Conservation (phyloP, 2,329 filamentous ascomycete species). For the Cadophora sp. region DNA sequence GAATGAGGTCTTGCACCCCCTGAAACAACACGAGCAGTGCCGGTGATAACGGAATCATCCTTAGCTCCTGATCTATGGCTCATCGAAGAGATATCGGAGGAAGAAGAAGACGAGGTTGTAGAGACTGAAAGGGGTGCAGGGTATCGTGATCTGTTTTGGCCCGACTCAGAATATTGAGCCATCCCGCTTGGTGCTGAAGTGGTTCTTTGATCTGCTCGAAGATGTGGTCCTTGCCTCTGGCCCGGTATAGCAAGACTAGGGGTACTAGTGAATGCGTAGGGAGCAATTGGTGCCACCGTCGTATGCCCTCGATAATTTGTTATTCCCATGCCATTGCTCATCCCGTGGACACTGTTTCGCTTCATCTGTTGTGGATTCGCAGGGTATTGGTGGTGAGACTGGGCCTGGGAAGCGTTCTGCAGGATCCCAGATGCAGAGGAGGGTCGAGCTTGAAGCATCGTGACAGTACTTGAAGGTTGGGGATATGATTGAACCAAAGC, state of each 20-base stretch:
- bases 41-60: constrained; percentile 58
- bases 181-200: constrained; percentile 55
- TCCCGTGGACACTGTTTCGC: constrained; percentile 58
- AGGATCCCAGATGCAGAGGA: constrained; percentile 65
- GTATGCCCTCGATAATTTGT: constrained; percentile 60
- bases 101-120: constrained; percentile 46
- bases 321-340: constrained; percentile 53
- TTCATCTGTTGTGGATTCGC: constrained; percentile 51
- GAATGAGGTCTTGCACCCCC: constrained; percentile 45
- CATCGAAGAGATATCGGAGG: constrained; percentile 46
- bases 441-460: constrained; percentile 78
- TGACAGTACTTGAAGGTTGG: constrained; percentile 75
- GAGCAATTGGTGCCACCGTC: constrained; percentile 66
- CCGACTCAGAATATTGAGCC: constrained; percentile 47
- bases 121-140: constrained; percentile 59
- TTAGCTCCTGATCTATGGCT: constrained; percentile 53
- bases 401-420: constrained; percentile 43
- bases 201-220: constrained; percentile 62
- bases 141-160: constrained; percentile 50
- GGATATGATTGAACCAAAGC: constrained; percentile 83
- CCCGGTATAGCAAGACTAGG: constrained; percentile 63
- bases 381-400: constrained; percentile 54
- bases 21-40: constrained; percentile 41
- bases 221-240: constrained; percentile 50
- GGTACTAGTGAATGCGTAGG: constrained; percentile 78